These are phyloP conservation scores for Fusarium annulatum DNA, from an alignment of 2,329 filamentous ascomycete genomes.

Conservation along the genomic window DNA sequence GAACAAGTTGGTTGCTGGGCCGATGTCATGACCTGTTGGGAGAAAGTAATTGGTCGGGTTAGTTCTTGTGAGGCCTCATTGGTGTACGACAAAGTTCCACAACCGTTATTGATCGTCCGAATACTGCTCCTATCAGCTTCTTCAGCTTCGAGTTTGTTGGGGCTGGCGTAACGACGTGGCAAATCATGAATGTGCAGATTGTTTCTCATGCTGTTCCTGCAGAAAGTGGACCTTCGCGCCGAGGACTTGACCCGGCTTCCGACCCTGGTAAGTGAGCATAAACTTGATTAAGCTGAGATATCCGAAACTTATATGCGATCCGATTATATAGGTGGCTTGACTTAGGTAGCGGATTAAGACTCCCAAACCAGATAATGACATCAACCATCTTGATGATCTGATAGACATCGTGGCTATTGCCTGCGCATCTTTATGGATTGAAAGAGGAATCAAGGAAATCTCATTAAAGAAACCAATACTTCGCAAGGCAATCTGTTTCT, in stretches of 20 bases:
- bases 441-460: neutral
- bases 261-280: neutral
- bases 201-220: conserved; percentile 5
- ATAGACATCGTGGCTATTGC: neutral
- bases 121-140: neutral
- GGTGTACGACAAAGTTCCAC: neutral
- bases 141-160: neutral
- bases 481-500: neutral
- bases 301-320: conserved; percentile 1
- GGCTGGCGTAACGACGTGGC: neutral
- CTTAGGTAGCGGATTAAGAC: neutral
- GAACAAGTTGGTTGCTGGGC: neutral
- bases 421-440: fast-evolving
- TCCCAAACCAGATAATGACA: neutral
- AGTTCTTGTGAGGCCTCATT: neutral
- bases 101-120: neutral
- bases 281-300: neutral
- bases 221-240: neutral
- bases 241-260: neutral
- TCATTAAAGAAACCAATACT: neutral
- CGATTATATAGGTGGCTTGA: neutral
- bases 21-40: conserved; percentile 8
- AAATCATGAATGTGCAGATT: neutral
- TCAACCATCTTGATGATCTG: neutral
- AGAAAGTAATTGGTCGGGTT: neutral